A percentile compares a stretch with the other conserved stretches of the same genome.
phyloP scores from a whole-genome alignment of 495 filamentous ascomycete genomes.

The Corynascus novoguineensis region DNA sequence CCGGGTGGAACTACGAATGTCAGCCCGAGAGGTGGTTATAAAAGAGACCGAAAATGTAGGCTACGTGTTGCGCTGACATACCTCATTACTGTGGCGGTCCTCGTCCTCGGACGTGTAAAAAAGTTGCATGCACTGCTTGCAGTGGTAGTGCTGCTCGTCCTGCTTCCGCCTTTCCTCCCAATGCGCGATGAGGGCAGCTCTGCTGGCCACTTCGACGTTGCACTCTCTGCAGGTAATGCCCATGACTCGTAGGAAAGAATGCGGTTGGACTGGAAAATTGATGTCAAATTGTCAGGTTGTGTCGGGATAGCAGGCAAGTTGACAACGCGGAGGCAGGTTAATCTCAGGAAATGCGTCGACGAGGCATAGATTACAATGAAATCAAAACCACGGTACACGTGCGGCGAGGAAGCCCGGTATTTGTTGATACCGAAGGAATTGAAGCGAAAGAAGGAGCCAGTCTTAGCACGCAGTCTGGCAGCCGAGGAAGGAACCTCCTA shows the following conservation, averaged over 20 bases:
- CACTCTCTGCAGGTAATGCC: background rate
- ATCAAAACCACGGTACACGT: too few relatives aligned
- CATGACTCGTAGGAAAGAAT: constrained; percentile 1
- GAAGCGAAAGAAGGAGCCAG: too few relatives aligned
- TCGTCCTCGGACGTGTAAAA: background rate
- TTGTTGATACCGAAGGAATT: too few relatives aligned
- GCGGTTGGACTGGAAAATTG: background rate
- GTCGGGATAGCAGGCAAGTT: background rate
- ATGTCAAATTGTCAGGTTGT: background rate
- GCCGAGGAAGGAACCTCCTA: too few relatives aligned
- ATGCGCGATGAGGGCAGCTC: constrained; percentile 4
- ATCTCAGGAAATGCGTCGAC: background rate
- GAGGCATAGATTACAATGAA: too few relatives aligned
- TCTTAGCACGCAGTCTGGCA: too few relatives aligned
- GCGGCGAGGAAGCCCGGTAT: too few relatives aligned
- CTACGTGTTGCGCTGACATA: background rate
- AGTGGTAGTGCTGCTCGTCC: constrained; percentile 14
- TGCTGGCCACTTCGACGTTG: background rate
- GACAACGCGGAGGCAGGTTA: background rate
- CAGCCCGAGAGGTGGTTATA: background rate
- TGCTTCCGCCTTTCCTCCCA: constrained; percentile 6
- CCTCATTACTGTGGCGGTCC: constrained; percentile 3
- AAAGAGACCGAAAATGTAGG: background rate
- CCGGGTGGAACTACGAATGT: constrained; percentile 19
- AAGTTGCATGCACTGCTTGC: constrained; percentile 3